Evolutionary conservation across 257 asterid genomes (phyloP).

Genomic region (Solanum verrucosum): DNA sequence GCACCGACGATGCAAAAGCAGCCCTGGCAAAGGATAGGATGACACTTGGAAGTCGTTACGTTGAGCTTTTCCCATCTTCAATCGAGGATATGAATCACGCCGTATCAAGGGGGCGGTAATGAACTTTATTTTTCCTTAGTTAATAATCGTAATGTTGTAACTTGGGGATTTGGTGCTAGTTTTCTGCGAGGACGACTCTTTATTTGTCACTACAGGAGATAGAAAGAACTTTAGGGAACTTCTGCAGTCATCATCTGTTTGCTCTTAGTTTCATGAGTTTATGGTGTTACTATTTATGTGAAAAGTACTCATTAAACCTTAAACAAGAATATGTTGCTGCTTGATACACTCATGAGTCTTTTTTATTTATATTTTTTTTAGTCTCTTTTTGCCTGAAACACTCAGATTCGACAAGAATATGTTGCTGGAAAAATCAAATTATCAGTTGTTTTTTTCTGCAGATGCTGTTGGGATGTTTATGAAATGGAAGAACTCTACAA

Average conservation of each 20-base stretch:
- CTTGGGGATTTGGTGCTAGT: background rate
- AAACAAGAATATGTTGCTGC: background rate
- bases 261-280: background rate
- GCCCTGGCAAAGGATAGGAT: slow-evolving; percentile 85
- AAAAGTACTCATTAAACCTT: background rate
- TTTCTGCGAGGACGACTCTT: background rate
- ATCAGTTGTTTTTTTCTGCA: background rate
- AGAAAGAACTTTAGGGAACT: background rate
- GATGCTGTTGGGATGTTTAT: background rate
- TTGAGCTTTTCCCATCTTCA: slow-evolving; percentile 72
- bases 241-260: background rate
- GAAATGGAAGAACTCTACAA: background rate
- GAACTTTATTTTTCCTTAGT: background rate
- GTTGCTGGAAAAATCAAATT: background rate
- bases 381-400: background rate
- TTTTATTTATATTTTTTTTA: background rate
- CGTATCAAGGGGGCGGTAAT: slow-evolving; percentile 49
- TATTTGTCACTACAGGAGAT: background rate
- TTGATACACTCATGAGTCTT: background rate
- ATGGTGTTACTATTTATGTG: background rate
- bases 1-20: slow-evolving; percentile 62
- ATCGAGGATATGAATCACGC: slow-evolving; percentile 54
- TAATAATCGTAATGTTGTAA: background rate
- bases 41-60: slow-evolving; percentile 84
- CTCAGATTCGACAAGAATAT: background rate